These are phyloP conservation scores for Cryptosporidium parvum DNA, from an alignment of 169 alveolate species.

Conservation along the genomic window DNA sequence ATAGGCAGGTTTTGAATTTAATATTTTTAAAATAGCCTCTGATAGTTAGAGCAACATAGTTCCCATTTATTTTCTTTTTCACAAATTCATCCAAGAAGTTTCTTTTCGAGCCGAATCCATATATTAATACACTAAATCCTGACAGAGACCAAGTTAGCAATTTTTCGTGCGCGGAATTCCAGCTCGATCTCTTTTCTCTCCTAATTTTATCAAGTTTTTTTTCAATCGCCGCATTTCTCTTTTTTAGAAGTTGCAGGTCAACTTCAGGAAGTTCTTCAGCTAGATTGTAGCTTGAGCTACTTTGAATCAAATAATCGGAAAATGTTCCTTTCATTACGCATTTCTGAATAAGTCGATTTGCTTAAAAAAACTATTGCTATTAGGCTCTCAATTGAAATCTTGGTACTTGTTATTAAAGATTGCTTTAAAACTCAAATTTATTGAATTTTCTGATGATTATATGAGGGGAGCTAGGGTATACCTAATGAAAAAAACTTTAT, in stretches of 20 bases:
- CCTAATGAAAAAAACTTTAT: too few species aligned
- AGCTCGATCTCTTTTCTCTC: neutral
- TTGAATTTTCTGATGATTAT: neutral
- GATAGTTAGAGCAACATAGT: conserved; percentile 28
- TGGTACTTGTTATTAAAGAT: neutral
- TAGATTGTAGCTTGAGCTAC: neutral
- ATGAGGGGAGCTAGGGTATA: neutral
- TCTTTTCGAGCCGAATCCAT: conserved; percentile 57
- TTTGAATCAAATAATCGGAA: conserved; percentile 30
- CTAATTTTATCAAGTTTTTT: neutral
- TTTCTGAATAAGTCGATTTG: neutral
- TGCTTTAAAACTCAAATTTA: neutral
- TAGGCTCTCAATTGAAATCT: neutral
- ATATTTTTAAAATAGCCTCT: conserved; percentile 51
- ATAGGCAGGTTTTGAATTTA: conserved; percentile 43
- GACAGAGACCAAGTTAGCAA: conserved; percentile 51
- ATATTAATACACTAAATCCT: conserved; percentile 54
- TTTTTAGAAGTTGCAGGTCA: neutral
- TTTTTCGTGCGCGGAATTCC: conserved; percentile 8
- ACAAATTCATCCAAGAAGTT: conserved; percentile 50
- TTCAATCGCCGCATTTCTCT: conserved; percentile 1
- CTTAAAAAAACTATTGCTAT: neutral
- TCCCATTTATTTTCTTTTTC: conserved; percentile 1
- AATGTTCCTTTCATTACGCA: conserved; percentile 31
- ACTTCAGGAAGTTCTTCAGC: conserved; percentile 17